phyloP scores from a whole-genome alignment of 148 eudicot genomes.

The Vaccinium darrowii region DNA sequence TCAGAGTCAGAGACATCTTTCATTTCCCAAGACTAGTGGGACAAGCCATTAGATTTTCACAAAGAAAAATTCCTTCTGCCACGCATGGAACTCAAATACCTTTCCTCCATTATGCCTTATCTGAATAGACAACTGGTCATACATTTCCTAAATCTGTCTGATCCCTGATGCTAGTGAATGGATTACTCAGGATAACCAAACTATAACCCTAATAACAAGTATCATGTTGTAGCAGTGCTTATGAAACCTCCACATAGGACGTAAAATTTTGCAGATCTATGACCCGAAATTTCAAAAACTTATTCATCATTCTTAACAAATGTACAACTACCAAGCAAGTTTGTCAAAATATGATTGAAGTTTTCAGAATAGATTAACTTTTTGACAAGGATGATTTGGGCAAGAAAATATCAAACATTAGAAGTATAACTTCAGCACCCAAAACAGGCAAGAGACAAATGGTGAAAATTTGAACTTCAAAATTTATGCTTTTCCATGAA shows the following conservation, averaged over 20 bases:
- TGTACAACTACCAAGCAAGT: neutral
- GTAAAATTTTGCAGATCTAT: neutral
- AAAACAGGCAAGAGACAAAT: neutral
- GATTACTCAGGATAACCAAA: neutral
- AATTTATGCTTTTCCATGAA: neutral
- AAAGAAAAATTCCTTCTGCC: neutral
- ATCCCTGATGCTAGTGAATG: neutral
- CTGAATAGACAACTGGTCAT: neutral
- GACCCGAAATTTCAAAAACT: neutral
- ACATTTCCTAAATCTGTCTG: neutral
- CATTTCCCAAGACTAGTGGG: neutral
- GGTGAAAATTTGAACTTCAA: constrained; percentile 1
- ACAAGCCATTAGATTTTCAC: neutral
- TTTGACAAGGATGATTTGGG: neutral
- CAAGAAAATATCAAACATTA: neutral
- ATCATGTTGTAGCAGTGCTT: neutral
- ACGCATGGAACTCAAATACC: neutral
- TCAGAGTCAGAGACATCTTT: neutral
- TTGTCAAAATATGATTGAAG: neutral
- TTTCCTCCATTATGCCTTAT: neutral
- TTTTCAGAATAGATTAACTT: neutral
- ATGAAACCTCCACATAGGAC: neutral
- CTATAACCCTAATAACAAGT: neutral
- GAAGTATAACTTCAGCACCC: neutral
- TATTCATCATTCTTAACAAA: neutral